Percentiles rank a stretch among this genome's conserved stretches.
Conservation (phyloP, 345 rosid species). For the Durio zibethinus region DNA sequence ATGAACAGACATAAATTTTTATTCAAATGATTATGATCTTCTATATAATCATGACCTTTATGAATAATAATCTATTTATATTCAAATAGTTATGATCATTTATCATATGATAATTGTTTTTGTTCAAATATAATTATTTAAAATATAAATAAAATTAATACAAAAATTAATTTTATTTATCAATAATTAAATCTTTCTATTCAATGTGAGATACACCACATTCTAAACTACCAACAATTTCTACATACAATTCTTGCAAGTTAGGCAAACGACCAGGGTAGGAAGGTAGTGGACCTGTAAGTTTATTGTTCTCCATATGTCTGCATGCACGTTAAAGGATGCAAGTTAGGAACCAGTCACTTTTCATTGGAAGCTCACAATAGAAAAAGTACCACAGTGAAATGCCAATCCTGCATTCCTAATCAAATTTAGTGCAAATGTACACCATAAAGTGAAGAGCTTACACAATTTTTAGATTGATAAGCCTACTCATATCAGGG, state of each 20-base stretch:
- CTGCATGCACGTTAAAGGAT: slow-evolving; percentile 37
- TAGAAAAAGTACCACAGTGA: not conserved
- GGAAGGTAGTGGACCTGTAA: slow-evolving; percentile 73
- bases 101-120: no score
- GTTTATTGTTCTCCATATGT: slow-evolving; percentile 86
- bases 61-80: no score
- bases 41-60: no score
- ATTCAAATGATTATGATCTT: no score
- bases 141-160: no score
- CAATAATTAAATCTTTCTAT: no score
- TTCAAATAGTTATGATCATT: no score
- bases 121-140: no score
- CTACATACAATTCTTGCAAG: slow-evolving; percentile 76
- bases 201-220: no score
- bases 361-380: not conserved
- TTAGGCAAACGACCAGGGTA: slow-evolving; percentile 60
- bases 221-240: no score
- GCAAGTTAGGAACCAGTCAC: slow-evolving; percentile 16
- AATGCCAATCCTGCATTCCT: not conserved
- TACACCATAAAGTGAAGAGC: slow-evolving; percentile 26
- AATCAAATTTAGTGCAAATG: not conserved
- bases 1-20: no score
- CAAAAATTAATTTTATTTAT: no score
- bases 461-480: slow-evolving; percentile 73
- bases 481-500: slow-evolving; percentile 78